Conservation (phyloP, 1,284 basidiomycete species). For the Fomitopsis schrenkii region DNA sequence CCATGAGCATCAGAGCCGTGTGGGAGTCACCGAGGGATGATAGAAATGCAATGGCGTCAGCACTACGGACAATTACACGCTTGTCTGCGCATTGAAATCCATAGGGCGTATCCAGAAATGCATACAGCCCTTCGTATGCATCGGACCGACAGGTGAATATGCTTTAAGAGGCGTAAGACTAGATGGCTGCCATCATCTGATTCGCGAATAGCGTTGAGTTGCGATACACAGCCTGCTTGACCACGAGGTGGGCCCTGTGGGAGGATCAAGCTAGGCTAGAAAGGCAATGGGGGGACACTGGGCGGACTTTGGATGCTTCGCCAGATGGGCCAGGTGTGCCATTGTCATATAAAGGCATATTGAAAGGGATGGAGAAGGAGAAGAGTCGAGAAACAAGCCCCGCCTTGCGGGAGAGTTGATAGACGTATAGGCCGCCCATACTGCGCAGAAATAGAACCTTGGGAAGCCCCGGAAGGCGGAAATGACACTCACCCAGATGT, state of each 20-base stretch:
- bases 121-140: neutral
- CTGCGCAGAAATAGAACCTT: neutral
- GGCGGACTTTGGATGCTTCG: neutral
- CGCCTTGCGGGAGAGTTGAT: neutral
- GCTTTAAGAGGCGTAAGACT: neutral
- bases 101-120: neutral
- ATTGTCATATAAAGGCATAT: neutral
- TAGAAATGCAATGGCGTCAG: neutral
- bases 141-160: neutral
- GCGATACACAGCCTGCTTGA: neutral
- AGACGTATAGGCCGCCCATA: neutral
- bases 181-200: neutral
- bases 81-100: neutral
- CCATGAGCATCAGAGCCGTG: neutral
- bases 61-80: neutral
- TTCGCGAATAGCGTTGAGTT: neutral
- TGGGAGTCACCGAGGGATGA: neutral
- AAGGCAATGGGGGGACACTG: neutral
- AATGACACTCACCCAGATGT: neutral
- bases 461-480: neutral
- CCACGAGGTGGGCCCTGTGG: neutral
- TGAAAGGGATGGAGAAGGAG: neutral
- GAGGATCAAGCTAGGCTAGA: neutral
- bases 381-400: neutral
- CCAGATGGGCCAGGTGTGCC: neutral